Evolutionary conservation across 2,329 filamentous ascomycete genomes (phyloP).

Genomic region (Diplodia corticola): DNA sequence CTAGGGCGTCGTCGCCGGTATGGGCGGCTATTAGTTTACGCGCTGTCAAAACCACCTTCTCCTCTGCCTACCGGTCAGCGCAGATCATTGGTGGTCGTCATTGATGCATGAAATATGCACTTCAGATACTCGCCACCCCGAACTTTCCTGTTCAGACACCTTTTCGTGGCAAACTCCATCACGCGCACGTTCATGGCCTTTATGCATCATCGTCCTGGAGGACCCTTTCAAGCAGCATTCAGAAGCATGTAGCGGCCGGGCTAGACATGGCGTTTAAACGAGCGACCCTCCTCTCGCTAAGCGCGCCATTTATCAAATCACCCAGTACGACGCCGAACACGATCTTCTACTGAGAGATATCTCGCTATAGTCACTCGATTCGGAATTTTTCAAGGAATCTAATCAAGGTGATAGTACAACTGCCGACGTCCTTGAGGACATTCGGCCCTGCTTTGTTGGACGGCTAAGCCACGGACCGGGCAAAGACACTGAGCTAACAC

Average conservation of each 20-base stretch:
- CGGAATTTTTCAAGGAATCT: background rate
- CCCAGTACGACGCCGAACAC: background rate
- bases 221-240: background rate
- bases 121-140: background rate
- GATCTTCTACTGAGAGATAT: background rate
- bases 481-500: constrained; percentile 4
- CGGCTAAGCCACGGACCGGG: background rate
- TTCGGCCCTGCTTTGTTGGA: background rate
- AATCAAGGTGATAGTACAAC: background rate
- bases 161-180: background rate
- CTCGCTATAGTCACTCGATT: background rate
- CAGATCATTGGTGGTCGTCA: background rate
- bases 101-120: background rate
- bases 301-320: background rate
- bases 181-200: background rate
- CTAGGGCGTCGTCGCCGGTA: background rate
- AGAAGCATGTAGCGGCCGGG: background rate
- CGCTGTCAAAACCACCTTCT: background rate
- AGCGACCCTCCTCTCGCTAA: background rate
- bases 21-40: background rate
- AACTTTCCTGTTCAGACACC: background rate
- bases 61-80: background rate
- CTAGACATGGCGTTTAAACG: background rate
- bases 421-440: background rate
- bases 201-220: background rate